Evolutionary conservation across 2,329 filamentous ascomycete genomes (phyloP), one percentile per base, ranked within the genome.

Genomic region (Dactylellina parvicollis): DNA sequence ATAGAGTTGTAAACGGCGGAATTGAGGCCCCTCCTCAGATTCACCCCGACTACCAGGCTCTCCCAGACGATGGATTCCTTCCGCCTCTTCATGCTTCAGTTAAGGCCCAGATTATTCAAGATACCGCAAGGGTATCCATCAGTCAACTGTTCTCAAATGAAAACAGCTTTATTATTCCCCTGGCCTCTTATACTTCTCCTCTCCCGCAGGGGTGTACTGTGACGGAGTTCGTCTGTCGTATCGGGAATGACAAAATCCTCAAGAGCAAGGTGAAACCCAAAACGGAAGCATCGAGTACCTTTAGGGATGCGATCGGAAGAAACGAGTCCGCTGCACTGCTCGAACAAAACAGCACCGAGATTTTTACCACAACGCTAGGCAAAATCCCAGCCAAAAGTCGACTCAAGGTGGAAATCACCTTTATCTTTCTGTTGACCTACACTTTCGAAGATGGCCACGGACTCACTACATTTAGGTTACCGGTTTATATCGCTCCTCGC

Each of bases 61-160:
- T 2, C 32, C 36, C 3, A 30, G 12, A 5, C 2, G 22, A 60
- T 32, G 75, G 76, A 61, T 55, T 77, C 20, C 75, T 79, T 28
- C 75, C 77, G 0, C 77, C 78, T 2, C 52, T 72, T 26, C 77
- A 76, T 1, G 70, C 78, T 26, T 76, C 76, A 1, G 65, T 79
- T 2, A 64, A 76, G 3, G 77, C 70, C 0, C 76, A 74, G n/a
- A 75, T 79, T 42, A 55, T 76, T 3, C 73, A 77, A 3, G 78
- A 79, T 40, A 73, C 76, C 2, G 77, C 78, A 22, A 75, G 62
- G 36, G 70, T 79, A 4, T 75, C 75, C n/a, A 62, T 76, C 2
- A 76, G 55, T 0, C 78, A 79, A 24, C 50, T 73, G 8, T 79
- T 78, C 56, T 77, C 69, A 72, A 79, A 79, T 64, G 74, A 78